phyloP scores from a whole-genome alignment of 129 eudicot species.

The Glebionis coronaria region DNA sequence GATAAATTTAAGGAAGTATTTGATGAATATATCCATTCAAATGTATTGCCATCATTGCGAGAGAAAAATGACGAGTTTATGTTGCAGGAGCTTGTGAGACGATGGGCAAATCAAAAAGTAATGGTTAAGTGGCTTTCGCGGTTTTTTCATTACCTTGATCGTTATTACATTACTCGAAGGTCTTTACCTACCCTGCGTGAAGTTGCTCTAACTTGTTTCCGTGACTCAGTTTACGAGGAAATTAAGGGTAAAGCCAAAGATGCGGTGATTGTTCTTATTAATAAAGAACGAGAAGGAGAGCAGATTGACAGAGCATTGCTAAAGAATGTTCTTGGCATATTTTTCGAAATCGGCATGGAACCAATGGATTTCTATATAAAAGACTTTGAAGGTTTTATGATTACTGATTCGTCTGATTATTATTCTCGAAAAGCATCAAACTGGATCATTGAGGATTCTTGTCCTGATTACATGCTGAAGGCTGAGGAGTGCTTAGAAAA shows the following conservation, averaged over 20 bases:
- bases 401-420: conserved; percentile 70
- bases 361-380: conserved; percentile 56
- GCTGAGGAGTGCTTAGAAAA: conserved; percentile 84
- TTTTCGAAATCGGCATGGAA: conserved; percentile 70
- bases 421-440: conserved; percentile 76
- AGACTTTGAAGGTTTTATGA: conserved; percentile 62
- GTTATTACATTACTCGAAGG: conserved; percentile 60
- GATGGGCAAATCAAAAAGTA: conserved; percentile 60
- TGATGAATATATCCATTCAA: conserved; percentile 47
- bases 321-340: conserved; percentile 63
- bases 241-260: conserved; percentile 50
- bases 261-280: conserved; percentile 73
- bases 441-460: conserved; percentile 81
- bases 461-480: conserved; percentile 94
- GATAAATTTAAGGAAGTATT: conserved; percentile 63
- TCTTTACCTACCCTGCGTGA: conserved; percentile 53
- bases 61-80: conserved; percentile 58
- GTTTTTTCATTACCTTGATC: conserved; percentile 60
- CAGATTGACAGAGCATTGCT: conserved; percentile 72
- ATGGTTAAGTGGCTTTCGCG: conserved; percentile 77
- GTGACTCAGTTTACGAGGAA: conserved; percentile 63
- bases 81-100: conserved; percentile 53
- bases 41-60: conserved; percentile 56
- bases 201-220: conserved; percentile 71
- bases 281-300: conserved; percentile 80